A percentile compares a stretch with the other conserved stretches of the same genome.
Conservation (phyloP, 2,329 filamentous ascomycete species). For the Xylariaceae sp. region DNA sequence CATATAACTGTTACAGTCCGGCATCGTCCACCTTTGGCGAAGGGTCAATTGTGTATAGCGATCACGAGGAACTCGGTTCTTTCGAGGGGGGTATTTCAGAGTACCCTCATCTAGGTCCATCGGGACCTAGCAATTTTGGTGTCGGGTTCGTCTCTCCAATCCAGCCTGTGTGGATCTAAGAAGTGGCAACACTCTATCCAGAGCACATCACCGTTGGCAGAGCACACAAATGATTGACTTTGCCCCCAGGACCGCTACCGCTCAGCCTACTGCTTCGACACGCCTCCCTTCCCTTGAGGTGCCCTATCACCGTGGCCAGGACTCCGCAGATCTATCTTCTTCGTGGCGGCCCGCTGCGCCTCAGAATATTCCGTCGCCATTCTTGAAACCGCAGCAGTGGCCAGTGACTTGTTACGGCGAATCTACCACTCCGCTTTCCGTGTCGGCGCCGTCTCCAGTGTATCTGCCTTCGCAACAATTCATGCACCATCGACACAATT, state of each 20-base stretch:
- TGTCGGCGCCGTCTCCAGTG: conserved; percentile 32
- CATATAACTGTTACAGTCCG: conserved; percentile 56
- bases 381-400: conserved; percentile 40
- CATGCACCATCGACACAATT: conserved; percentile 34
- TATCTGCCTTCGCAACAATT: conserved; percentile 35
- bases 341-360: conserved; percentile 35
- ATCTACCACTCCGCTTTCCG: conserved; percentile 34
- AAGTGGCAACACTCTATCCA: conserved; percentile 37
- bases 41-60: conserved; percentile 58
- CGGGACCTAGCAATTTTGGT: conserved; percentile 41
- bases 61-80: conserved; percentile 51
- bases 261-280: conserved; percentile 34
- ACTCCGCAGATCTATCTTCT: conserved; percentile 19
- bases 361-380: conserved; percentile 40
- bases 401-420: conserved; percentile 36
- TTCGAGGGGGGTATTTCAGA: conserved; percentile 44
- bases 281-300: conserved; percentile 43
- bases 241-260: conserved; percentile 44
- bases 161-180: conserved; percentile 56
- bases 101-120: conserved; percentile 42
- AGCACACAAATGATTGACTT: conserved; percentile 50
- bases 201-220: conserved; percentile 36
- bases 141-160: conserved; percentile 60
- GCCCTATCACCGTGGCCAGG: conserved; percentile 26
- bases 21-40: conserved; percentile 58